Evolutionary conservation across 2,329 filamentous ascomycete species (phyloP).

Genomic region (Coniochaeta hoffmannii): DNA sequence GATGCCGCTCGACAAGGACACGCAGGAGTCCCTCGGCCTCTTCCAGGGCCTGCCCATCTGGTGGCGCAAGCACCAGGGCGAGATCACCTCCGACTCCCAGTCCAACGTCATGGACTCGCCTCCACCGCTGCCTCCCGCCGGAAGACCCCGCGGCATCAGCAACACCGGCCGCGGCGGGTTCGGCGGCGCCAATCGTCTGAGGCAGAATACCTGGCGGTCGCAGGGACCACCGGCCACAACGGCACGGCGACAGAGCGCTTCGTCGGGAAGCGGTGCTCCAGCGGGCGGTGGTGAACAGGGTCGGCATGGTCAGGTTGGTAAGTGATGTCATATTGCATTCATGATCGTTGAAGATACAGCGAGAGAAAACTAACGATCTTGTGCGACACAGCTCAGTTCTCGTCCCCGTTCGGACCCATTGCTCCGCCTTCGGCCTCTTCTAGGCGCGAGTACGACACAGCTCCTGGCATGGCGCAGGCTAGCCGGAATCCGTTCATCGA

Average conservation of each 20-base stretch:
- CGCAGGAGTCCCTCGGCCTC: conserved; percentile 64
- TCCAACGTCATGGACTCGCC: not conserved
- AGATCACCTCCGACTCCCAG: conserved; percentile 23
- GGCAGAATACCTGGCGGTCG: not conserved
- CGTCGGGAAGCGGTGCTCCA: not conserved
- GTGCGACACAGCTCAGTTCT: not conserved
- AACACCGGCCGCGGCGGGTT: not conserved
- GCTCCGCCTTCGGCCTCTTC: conserved; percentile 1
- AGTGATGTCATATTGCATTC: not conserved
- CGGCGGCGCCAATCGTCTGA: not conserved
- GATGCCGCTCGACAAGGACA: conserved; percentile 65
- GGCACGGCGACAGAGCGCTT: not conserved
- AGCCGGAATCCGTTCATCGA: not conserved
- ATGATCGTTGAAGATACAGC: not conserved
- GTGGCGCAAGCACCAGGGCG: conserved; percentile 50
- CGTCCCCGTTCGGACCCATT: conserved; percentile 3
- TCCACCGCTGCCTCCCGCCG: not conserved
- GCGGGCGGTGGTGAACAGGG: not conserved
- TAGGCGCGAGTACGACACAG: not conserved
- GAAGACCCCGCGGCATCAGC: not conserved
- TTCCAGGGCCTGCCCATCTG: conserved; percentile 55
- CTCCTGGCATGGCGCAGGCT: not conserved
- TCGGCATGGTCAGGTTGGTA: not conserved
- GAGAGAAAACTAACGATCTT: not conserved
- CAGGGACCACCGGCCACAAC: not conserved